A percentile compares a stretch with the other conserved stretches of the same genome.
Evolutionary conservation across 768 basidiomycete species (phyloP).

Genomic region (Rhizopogon roseolus): DNA sequence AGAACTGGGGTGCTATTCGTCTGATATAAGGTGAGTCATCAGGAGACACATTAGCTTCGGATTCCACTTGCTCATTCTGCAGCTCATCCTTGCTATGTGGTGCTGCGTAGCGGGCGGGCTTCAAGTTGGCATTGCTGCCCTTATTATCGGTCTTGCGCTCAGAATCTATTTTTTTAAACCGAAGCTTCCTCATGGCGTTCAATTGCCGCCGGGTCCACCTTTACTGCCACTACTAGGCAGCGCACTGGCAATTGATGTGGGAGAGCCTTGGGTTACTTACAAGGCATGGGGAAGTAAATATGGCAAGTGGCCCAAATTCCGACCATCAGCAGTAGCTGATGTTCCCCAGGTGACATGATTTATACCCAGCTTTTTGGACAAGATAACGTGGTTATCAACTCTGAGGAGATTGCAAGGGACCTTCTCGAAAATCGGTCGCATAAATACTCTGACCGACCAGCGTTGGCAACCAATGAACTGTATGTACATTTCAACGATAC

Average conservation of each 20-base stretch:
- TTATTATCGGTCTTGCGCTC: neutral
- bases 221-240: neutral
- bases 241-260: neutral
- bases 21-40: neutral
- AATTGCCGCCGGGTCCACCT: neutral
- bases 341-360: constrained; percentile 1
- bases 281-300: neutral
- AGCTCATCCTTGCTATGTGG: neutral
- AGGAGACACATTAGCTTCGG: neutral
- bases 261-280: neutral
- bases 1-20: too few species aligned
- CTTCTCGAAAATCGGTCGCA: constrained; percentile 8
- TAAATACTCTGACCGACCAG: constrained; percentile 9
- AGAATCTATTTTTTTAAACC: neutral
- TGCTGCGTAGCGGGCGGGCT: neutral
- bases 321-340: neutral
- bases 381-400: constrained; percentile 9
- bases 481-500: neutral
- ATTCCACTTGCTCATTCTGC: neutral
- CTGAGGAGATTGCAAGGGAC: constrained; percentile 8
- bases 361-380: constrained; percentile 6
- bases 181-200: neutral
- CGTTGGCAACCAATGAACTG: constrained; percentile 2
- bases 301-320: neutral
- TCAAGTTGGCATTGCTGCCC: neutral